Conservation (phyloP, 2,329 filamentous ascomycete species). For the Botryosphaeria dothidea region DNA sequence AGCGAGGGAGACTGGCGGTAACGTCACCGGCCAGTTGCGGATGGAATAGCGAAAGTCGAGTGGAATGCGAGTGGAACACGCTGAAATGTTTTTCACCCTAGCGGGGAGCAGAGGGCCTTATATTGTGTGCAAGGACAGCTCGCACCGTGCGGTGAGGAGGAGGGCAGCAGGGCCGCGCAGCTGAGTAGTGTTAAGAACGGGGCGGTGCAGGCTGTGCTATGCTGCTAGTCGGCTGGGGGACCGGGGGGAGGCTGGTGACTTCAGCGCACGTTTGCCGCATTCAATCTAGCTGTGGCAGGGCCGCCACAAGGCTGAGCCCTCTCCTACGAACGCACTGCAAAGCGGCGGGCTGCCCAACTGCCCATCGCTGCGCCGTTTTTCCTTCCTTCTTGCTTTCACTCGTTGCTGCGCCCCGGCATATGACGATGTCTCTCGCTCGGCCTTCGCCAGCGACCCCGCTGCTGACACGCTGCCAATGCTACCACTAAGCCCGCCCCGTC, state of each 20-base stretch:
- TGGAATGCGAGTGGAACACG: neutral
- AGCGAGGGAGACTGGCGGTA: conserved; percentile 8
- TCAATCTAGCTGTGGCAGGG: conserved; percentile 10
- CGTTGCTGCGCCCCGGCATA: neutral
- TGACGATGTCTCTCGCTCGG: neutral
- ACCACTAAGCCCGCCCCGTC: neutral
- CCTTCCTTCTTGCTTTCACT: neutral
- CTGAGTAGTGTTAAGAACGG: conserved; percentile 1
- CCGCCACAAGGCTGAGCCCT: conserved; percentile 11
- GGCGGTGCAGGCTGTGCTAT: conserved; percentile 7
- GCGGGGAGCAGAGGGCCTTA: conserved; percentile 1
- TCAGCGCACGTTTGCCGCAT: neutral
- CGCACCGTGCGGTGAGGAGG: conserved; percentile 11
- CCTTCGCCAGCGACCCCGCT: neutral
- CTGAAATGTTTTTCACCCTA: neutral
- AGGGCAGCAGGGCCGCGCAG: neutral
- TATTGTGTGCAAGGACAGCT: neutral
- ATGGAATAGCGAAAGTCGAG: conserved; percentile 2
- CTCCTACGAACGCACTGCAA: neutral
- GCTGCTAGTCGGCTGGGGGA: neutral
- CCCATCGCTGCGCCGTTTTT: neutral
- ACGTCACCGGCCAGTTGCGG: conserved; percentile 1
- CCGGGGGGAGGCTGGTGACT: neutral
- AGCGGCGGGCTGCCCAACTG: neutral
- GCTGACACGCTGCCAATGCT: neutral